These are phyloP conservation scores for Pseudozyma tsukubaensis DNA, from an alignment of 1,284 basidiomycete genomes.

Conservation along the genomic window DNA sequence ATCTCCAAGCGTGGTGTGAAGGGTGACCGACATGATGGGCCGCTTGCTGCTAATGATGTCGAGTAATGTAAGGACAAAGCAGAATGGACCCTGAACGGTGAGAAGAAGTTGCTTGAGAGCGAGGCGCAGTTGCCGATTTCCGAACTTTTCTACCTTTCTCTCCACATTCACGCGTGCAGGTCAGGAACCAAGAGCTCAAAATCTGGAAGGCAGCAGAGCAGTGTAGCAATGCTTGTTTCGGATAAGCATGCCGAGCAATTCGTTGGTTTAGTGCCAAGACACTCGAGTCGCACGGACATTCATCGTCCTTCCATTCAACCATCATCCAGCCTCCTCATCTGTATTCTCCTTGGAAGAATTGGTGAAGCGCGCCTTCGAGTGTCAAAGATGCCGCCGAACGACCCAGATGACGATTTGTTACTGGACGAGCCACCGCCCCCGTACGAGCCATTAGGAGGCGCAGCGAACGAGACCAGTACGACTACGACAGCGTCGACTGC, in stretches of 20 bases:
- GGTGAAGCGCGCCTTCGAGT: too few relatives aligned
- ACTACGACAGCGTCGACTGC: neutral
- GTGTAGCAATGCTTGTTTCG: too few relatives aligned
- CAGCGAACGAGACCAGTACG: neutral
- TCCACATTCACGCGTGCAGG: constrained; percentile 1
- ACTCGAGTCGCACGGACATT: constrained; percentile 8
- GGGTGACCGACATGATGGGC: constrained; percentile 82
- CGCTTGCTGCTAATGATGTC: neutral
- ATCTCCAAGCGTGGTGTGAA: constrained; percentile 93
- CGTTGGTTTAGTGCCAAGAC: neutral
- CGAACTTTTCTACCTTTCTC: neutral
- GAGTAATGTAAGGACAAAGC: neutral
- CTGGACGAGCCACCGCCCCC: constrained; percentile 48
- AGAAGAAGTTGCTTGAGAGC: neutral
- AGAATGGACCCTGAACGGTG: neutral
- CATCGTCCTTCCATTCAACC: neutral
- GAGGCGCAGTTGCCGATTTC: neutral
- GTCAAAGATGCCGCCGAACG: constrained; percentile 40
- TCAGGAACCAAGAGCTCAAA: neutral
- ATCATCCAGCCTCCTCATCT: constrained; percentile 7
- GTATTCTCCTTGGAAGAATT: too few relatives aligned
- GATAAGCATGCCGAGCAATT: neutral
- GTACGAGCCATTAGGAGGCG: constrained; percentile 25
- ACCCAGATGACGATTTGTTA: constrained; percentile 23
- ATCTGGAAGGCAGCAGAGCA: too few relatives aligned